Conservation (phyloP, 2,329 filamentous ascomycete species). For the Neonectria coccinea region DNA sequence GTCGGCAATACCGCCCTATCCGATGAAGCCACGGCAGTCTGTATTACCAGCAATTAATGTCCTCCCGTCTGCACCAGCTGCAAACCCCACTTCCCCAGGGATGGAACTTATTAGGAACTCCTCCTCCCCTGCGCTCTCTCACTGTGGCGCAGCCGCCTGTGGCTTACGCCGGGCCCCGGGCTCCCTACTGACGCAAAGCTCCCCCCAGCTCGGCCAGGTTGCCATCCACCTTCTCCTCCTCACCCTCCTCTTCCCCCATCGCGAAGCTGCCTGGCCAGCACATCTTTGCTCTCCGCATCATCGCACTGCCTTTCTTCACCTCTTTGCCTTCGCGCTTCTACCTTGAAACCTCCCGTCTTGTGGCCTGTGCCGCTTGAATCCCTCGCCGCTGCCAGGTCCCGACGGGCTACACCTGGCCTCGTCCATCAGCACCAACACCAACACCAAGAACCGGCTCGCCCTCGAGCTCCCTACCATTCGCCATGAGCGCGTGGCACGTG, state of each 20-base stretch:
- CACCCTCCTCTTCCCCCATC: constrained; percentile 37
- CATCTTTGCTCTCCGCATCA: constrained; percentile 32
- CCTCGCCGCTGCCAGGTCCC: constrained; percentile 27
- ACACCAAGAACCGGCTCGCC: constrained; percentile 25
- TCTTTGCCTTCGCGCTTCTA: neutral
- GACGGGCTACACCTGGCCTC: constrained; percentile 32
- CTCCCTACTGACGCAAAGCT: constrained; percentile 46
- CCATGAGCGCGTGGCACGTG: constrained; percentile 58
- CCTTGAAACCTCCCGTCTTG: too few relatives aligned
- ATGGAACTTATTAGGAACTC: neutral
- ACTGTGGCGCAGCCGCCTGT: constrained; percentile 31
- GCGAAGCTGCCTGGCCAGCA: constrained; percentile 34
- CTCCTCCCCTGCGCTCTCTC: neutral
- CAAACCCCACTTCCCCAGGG: constrained; percentile 21
- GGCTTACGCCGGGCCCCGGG: constrained; percentile 26
- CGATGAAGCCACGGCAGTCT: neutral
- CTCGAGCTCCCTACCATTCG: constrained; percentile 40
- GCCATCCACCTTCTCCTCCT: constrained; percentile 31
- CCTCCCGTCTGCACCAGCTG: neutral
- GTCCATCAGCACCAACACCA: constrained; percentile 12
- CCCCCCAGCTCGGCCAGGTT: constrained; percentile 27
- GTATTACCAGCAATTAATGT: too few relatives aligned
- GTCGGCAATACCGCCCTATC: neutral
- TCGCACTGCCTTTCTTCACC: constrained; percentile 17
- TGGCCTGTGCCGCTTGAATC: constrained; percentile 1